Percentiles rank a stretch among this genome's conserved stretches.
Evolutionary conservation across 176 grass and related monocot species (phyloP).

Genomic region (Thinopyrum elongatum): DNA sequence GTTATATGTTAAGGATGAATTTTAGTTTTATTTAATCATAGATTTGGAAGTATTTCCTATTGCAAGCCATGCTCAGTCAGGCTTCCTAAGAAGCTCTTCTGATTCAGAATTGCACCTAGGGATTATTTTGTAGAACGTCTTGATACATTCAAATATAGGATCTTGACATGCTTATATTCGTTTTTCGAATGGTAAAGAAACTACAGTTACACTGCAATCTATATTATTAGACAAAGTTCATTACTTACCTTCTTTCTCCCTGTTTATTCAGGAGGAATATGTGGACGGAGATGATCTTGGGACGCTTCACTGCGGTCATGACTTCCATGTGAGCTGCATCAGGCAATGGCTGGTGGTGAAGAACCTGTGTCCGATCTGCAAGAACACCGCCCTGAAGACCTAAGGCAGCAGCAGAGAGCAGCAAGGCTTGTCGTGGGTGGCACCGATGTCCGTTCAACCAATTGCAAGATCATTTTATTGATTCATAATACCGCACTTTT

Average conservation of each 20-base stretch:
- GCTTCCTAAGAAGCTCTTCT: background rate
- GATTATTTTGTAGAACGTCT: background rate
- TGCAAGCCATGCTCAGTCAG: background rate
- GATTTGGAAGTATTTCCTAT: background rate
- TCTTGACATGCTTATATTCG: background rate
- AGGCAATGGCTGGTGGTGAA: conserved; percentile 59
- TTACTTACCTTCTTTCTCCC: background rate
- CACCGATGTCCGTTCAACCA: background rate
- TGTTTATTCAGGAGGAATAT: conserved; percentile 47
- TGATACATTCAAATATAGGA: background rate
- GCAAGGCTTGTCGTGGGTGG: background rate
- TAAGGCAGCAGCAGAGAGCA: background rate
- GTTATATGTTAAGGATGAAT: background rate
- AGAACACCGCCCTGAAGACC: conserved; percentile 45
- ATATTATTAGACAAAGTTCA: background rate
- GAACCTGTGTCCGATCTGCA: conserved; percentile 57
- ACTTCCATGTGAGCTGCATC: conserved; percentile 48
- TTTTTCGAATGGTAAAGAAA: background rate
- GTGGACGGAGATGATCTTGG: conserved; percentile 49
- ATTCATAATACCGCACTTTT: conserved; percentile 29
- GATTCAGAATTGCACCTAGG: background rate
- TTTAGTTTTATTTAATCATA: background rate
- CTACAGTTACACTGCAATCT: background rate
- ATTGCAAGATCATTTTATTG: conserved; percentile 44
- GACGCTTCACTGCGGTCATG: conserved; percentile 46